phyloP scores from a whole-genome alignment of 2,329 filamentous ascomycete genomes.

The Apiospora rasikravindrae region DNA sequence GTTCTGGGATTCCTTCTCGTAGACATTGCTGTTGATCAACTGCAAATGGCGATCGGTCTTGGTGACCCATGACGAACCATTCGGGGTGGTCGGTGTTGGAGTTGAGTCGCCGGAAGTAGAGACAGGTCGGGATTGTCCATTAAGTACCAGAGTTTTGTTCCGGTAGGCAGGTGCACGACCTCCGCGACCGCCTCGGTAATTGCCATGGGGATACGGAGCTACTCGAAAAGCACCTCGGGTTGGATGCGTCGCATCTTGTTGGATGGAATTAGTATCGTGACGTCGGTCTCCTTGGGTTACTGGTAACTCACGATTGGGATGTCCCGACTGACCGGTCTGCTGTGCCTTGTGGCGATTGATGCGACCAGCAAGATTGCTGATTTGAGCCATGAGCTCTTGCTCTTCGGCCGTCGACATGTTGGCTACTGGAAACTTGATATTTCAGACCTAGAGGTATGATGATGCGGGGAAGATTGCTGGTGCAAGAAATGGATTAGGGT shows the following conservation, averaged over 20 bases:
- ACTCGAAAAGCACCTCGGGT: constrained; percentile 32
- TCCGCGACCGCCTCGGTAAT: constrained; percentile 34
- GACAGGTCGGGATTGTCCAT: constrained; percentile 33
- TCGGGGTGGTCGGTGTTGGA: constrained; percentile 41
- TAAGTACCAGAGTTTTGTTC: constrained; percentile 40
- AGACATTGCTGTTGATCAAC: constrained; percentile 80
- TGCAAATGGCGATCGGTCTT: constrained; percentile 80
- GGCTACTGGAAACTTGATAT: constrained; percentile 18
- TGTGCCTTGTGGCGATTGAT: constrained; percentile 81
- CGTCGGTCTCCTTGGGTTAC: background rate
- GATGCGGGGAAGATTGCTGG: background rate
- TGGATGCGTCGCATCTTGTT: constrained; percentile 27
- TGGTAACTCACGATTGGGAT: background rate
- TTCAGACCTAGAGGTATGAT: background rate
- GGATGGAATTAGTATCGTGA: background rate
- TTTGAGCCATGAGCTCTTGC: constrained; percentile 58
- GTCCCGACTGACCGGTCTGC: constrained; percentile 45
- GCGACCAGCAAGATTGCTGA: constrained; percentile 63
- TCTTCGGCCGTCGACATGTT: constrained; percentile 46
- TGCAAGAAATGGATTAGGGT: background rate
- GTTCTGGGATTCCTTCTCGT: constrained; percentile 73
- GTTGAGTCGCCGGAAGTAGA: constrained; percentile 28
- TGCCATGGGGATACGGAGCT: constrained; percentile 36
- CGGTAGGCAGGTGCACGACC: constrained; percentile 35
- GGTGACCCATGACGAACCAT: constrained; percentile 65